Conservation (phyloP, 371 early-diverging fungal genomes). For the Phascolomyces articulosus region DNA sequence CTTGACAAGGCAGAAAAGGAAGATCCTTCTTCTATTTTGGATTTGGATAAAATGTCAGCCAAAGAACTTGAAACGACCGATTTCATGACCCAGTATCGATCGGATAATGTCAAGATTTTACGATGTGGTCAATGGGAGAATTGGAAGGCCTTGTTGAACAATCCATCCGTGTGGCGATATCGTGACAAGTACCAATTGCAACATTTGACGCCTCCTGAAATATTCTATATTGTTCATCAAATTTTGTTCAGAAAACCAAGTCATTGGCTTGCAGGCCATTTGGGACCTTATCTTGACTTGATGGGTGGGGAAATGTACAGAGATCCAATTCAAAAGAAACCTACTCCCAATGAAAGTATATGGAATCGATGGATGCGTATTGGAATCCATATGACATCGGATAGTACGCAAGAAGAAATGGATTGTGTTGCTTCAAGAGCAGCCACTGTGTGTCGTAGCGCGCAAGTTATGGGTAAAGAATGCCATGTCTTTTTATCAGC, state of each 20-base stretch:
- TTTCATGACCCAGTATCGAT: constrained; percentile 8
- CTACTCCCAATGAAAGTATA: background rate
- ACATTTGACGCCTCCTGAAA: constrained; percentile 30
- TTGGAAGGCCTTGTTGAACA: constrained; percentile 16
- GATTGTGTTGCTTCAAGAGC: constrained; percentile 27
- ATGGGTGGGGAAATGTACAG: constrained; percentile 37
- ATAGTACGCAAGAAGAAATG: background rate
- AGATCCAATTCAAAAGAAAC: constrained; percentile 8
- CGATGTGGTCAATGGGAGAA: constrained; percentile 10
- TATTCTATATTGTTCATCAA: constrained; percentile 40
- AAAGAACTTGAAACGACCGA: constrained; percentile 15
- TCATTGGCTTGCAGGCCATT: constrained; percentile 23
- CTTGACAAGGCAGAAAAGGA: constrained; percentile 20
- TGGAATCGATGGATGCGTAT: constrained; percentile 35
- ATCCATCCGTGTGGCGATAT: constrained; percentile 21
- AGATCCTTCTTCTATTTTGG: constrained; percentile 7
- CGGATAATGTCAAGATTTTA: constrained; percentile 7
- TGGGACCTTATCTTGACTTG: constrained; percentile 33
- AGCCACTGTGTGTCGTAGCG: constrained; percentile 22
- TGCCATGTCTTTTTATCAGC: constrained; percentile 41
- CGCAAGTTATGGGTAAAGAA: constrained; percentile 16
- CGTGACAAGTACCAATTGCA: constrained; percentile 37
- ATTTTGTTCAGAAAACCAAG: constrained; percentile 37
- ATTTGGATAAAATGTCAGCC: constrained; percentile 12
- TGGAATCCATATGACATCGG: constrained; percentile 26